phyloP scores from a whole-genome alignment of 306 rosid species.

The Vigna angularis region DNA sequence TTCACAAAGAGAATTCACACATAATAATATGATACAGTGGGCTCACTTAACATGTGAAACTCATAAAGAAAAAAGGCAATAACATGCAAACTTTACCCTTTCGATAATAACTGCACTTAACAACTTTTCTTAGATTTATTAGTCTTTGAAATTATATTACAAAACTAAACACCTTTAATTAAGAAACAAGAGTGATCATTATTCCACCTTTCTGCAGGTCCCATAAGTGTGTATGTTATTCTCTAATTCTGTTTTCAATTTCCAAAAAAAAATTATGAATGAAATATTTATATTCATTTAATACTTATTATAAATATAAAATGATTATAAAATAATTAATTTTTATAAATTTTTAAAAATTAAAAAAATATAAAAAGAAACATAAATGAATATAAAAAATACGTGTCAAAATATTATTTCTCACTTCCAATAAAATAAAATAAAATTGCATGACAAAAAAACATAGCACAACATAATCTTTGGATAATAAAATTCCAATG shows the following conservation, averaged over 20 bases:
- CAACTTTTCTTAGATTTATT: constrained; percentile 40
- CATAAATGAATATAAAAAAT: too few species aligned
- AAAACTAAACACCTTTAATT: constrained; percentile 43
- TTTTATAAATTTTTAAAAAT: too few species aligned
- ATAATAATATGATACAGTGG: constrained; percentile 50
- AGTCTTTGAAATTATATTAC: constrained; percentile 51
- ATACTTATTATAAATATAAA: too few species aligned
- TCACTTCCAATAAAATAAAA: too few species aligned
- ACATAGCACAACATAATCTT: too few species aligned
- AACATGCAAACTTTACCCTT: constrained; percentile 33
- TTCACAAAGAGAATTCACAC: constrained; percentile 48
- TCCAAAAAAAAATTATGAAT: too few species aligned
- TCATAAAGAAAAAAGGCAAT: constrained; percentile 44
- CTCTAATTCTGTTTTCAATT: not conserved
- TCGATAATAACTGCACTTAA: constrained; percentile 41
- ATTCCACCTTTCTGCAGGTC: constrained; percentile 33
- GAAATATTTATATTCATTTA: too few species aligned
- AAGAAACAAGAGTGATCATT: constrained; percentile 21
- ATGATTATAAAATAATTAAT: too few species aligned
- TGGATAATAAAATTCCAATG: too few species aligned
- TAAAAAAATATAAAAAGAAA: too few species aligned
- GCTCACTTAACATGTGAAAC: constrained; percentile 59
- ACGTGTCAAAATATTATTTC: too few species aligned
- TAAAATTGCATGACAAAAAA: too few species aligned
- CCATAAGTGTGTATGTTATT: constrained; percentile 28